phyloP scores from a whole-genome alignment of 192 early-diverging fungal species.

The Podila minutissima region DNA sequence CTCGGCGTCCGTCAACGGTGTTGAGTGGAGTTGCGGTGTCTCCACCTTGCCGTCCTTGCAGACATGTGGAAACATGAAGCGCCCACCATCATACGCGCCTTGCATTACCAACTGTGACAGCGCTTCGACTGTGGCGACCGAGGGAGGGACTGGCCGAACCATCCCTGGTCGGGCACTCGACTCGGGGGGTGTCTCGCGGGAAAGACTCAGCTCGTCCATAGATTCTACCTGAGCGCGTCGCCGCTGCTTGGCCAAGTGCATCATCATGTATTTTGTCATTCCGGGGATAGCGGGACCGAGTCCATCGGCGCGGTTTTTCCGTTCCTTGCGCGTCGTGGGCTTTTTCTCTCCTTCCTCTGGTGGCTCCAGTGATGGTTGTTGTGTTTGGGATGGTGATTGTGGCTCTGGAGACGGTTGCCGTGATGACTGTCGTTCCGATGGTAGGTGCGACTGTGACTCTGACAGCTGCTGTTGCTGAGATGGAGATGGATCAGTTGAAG shows the following conservation, averaged over 20 bases:
- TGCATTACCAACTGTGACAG: constrained; percentile 16
- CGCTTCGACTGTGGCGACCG: constrained; percentile 21
- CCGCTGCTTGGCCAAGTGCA: background rate
- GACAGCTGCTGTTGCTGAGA: too few relatives aligned
- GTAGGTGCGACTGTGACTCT: too few relatives aligned
- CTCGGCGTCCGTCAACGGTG: background rate
- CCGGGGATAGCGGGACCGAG: too few relatives aligned
- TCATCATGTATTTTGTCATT: too few relatives aligned
- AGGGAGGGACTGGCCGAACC: constrained; percentile 35
- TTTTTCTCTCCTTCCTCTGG: too few relatives aligned
- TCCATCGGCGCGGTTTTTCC: too few relatives aligned
- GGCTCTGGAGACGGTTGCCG: too few relatives aligned
- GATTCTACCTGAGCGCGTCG: background rate
- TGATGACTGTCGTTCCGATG: too few relatives aligned
- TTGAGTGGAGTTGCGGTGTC: background rate
- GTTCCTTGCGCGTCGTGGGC: too few relatives aligned
- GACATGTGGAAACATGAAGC: constrained; percentile 11
- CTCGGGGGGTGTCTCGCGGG: background rate
- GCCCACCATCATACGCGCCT: constrained; percentile 3
- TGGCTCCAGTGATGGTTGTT: too few relatives aligned
- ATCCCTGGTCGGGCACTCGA: constrained; percentile 14
- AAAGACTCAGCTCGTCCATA: background rate
- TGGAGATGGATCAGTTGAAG: too few relatives aligned
- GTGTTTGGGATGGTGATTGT: too few relatives aligned
- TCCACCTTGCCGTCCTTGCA: background rate